Conservation (phyloP, 2,329 filamentous ascomycete genomes). For the Cyanodermella asteris region DNA sequence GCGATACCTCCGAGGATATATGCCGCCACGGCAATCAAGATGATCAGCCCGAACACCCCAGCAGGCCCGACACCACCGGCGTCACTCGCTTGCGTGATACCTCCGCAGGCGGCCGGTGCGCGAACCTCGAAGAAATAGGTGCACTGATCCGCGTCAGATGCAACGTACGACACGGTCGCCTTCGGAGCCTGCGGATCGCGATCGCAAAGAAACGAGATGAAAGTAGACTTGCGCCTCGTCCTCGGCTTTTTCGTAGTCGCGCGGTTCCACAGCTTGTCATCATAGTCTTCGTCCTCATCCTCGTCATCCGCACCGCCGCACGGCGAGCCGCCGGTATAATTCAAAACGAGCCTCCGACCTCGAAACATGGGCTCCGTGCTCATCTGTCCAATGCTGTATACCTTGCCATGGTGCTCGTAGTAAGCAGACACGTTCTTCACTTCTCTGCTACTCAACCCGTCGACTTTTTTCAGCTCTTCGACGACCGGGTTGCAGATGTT, state of each 20-base stretch:
- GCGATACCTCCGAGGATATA: constrained; percentile 86
- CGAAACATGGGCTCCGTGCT: constrained; percentile 24
- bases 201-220: constrained; percentile 87
- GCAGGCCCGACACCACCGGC: constrained; percentile 43
- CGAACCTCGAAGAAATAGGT: constrained; percentile 90
- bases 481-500: constrained; percentile 29
- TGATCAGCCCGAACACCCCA: constrained; percentile 72
- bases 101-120: constrained; percentile 65
- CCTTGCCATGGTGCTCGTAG: constrained; percentile 21
- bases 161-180: constrained; percentile 63
- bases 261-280: constrained; percentile 1
- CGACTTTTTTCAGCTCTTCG: constrained; percentile 23
- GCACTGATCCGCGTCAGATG: constrained; percentile 63
- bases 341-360: constrained; percentile 43
- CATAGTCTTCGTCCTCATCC: constrained; percentile 3
- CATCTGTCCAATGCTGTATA: constrained; percentile 25
- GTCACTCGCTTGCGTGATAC: constrained; percentile 33
- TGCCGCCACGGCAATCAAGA: constrained; percentile 53
- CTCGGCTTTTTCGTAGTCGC: constrained; percentile 5
- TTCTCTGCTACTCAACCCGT: constrained; percentile 18
- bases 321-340: constrained; percentile 57
- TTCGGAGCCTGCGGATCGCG: constrained; percentile 47
- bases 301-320: constrained; percentile 21
- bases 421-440: constrained; percentile 28
- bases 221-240: constrained; percentile 45